Conservation (phyloP, 2,329 filamentous ascomycete species). For the Talaromyces atroroseus region DNA sequence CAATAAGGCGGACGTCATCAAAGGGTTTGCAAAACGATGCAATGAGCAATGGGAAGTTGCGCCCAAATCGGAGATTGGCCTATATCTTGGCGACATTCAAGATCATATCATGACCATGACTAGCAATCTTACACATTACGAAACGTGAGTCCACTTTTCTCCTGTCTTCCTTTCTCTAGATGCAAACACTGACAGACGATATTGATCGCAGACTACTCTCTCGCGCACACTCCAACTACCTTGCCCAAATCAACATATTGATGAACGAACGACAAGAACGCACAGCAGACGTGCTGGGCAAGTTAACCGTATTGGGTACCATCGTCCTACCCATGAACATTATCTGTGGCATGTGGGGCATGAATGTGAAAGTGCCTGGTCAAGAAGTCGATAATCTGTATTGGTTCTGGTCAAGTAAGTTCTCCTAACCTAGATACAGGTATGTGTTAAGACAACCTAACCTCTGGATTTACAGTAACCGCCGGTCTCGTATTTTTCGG, state of each 20-base stretch:
- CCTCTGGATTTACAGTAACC: slow-evolving; percentile 43
- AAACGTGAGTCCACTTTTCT: slow-evolving; percentile 61
- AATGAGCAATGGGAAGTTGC: slow-evolving; percentile 98
- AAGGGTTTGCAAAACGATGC: slow-evolving; percentile 95
- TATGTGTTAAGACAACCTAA: not conserved
- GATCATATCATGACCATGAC: slow-evolving; percentile 99
- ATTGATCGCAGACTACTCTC: slow-evolving; percentile 64
- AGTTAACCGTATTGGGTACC: slow-evolving; percentile 90
- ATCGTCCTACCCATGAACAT: slow-evolving; percentile 99
- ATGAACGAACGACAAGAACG: slow-evolving; percentile 98
- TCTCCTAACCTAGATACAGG: not conserved
- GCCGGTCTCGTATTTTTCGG: slow-evolving; percentile 69
- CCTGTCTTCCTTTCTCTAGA: not conserved
- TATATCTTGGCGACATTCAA: slow-evolving; percentile 96
- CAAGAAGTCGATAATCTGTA: slow-evolving; percentile 73
- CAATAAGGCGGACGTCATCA: slow-evolving; percentile 98
- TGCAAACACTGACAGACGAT: not conserved
- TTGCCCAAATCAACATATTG: slow-evolving; percentile 98
- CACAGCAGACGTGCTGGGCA: slow-evolving; percentile 90
- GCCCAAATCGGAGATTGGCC: slow-evolving; percentile 88
- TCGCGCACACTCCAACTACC: slow-evolving; percentile 89
- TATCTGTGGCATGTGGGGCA: slow-evolving; percentile 96
- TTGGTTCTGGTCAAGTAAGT: slow-evolving; percentile 63
- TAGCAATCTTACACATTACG: slow-evolving; percentile 88
- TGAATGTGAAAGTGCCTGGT: slow-evolving; percentile 96